Conservation (phyloP, 2,329 filamentous ascomycete genomes). For the Penicillium sp. region DNA sequence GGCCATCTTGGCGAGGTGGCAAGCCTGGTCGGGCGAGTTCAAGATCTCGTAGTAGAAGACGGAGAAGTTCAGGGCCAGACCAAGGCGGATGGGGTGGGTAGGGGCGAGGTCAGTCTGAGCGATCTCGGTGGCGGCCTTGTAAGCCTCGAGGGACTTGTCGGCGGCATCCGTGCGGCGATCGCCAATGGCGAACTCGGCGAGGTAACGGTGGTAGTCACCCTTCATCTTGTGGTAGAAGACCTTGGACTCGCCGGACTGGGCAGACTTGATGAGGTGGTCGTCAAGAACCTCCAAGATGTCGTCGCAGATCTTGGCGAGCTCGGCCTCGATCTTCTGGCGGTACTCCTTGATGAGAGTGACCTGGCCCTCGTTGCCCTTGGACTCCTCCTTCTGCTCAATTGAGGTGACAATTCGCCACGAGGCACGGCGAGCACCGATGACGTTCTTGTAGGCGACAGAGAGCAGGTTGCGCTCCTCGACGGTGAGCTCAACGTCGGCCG, state of each 20-base stretch:
- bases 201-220: constrained; percentile 99
- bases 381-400: constrained; percentile 99
- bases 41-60: constrained; percentile 99
- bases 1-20: constrained; percentile 93
- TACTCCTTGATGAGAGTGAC: constrained; percentile 94
- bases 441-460: constrained; percentile 98
- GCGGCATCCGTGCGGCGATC: constrained; percentile 94
- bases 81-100: constrained; percentile 88
- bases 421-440: constrained; percentile 91
- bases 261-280: constrained; percentile 87
- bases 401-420: constrained; percentile 98
- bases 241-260: constrained; percentile 94
- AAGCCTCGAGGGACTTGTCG: constrained; percentile 90
- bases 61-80: constrained; percentile 90
- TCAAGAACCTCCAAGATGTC: constrained; percentile 94
- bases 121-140: constrained; percentile 90
- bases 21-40: constrained; percentile 96
- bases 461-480: constrained; percentile 97
- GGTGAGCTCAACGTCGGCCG: constrained; percentile 72
- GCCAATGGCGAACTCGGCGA: constrained; percentile 90
- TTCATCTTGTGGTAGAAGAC: constrained; percentile 99
- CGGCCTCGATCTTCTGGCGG: constrained; percentile 95
- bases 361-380: constrained; percentile 91
- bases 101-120: constrained; percentile 82
- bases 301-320: constrained; percentile 96